phyloP scores from a whole-genome alignment of 305 asterid species.

The Solanum hybrid region DNA sequence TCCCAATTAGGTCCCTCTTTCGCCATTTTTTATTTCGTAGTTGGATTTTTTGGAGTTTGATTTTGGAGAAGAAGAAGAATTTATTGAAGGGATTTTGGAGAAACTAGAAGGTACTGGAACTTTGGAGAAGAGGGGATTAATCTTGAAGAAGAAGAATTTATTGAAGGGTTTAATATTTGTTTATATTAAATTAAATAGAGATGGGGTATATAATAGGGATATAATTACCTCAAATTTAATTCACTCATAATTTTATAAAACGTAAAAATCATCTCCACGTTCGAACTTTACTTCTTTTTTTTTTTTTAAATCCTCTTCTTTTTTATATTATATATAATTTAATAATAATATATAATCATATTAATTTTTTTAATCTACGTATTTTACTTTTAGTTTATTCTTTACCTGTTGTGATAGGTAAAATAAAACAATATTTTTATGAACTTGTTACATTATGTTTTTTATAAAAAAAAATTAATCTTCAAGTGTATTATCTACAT shows the following conservation, averaged over 20 bases:
- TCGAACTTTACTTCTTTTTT: background rate
- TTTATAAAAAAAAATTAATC: too few species aligned
- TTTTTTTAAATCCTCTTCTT: too few species aligned
- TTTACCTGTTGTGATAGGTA: too few species aligned
- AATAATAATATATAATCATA: too few species aligned
- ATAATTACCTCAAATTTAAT: too few species aligned
- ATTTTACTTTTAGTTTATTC: too few species aligned
- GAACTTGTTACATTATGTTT: background rate
- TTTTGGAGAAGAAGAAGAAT: background rate
- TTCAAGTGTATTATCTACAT: background rate
- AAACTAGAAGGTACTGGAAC: background rate
- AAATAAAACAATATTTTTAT: too few species aligned
- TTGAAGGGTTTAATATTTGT: background rate
- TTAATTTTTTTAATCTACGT: too few species aligned
- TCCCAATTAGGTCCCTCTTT: slow-evolving; percentile 84
- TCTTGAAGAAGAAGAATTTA: background rate
- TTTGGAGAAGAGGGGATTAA: background rate
- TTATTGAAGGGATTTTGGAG: background rate
- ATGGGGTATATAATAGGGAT: background rate
- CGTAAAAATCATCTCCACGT: background rate
- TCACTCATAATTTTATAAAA: background rate
- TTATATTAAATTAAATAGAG: too few species aligned
- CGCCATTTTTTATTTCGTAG: slow-evolving; percentile 40
- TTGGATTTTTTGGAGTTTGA: background rate
- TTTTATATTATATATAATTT: too few species aligned